Base-by-base conservation (phyloP, 2,329 filamentous ascomycete species). In the Fusarium sp. region DNA sequence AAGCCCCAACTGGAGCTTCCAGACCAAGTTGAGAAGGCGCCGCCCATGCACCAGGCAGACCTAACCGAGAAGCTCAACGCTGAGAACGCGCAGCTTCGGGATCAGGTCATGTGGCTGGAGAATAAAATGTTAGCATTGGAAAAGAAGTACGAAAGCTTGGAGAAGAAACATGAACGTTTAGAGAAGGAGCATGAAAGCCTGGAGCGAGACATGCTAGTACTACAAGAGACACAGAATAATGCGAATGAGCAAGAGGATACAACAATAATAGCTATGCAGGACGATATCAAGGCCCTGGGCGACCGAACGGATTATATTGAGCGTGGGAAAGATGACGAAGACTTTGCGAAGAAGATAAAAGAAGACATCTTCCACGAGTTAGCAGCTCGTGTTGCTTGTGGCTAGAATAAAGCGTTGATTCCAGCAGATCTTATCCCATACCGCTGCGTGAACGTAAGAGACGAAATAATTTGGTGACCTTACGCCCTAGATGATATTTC, bases 291-390 rank as follows among this genome's bases (percentile, higher is more conserved):
- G 21, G 49, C 54, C 13, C 14, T 56, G 42, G 28, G 34, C 13
- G 30, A 32, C 28, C 49, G 54, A 53, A 2, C 50, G 21, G 49
- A 48, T 32, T 56, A 47, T 32, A 21, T 56, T 3, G 54, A 53
- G n/a, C 32, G 34, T 23, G 54, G 45, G 7, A 56, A 51, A 50
- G 54, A 56, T 4, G 41, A 43, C 16, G 45, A 56, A 28, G 20
- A 56, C n/a, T 53, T 56, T 4, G 18, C 50, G 7, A 56, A 53
- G 28, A 32, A 56, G 30, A 34, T 56, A 20, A 56, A 56, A 48
- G 28, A 56, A 27, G 54, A 56, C 20, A 27, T 56, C 5, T 53
- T 56, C 50, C 45, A 51, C 16, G 54, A 56, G 46, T 20, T 56
- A 13, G 54, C 54, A 1, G 30, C 54, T 12, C 54, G 54, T 25